Evolutionary conservation across 2,329 filamentous ascomycete species (phyloP).

Genomic region (Trichoderma asperellum): DNA sequence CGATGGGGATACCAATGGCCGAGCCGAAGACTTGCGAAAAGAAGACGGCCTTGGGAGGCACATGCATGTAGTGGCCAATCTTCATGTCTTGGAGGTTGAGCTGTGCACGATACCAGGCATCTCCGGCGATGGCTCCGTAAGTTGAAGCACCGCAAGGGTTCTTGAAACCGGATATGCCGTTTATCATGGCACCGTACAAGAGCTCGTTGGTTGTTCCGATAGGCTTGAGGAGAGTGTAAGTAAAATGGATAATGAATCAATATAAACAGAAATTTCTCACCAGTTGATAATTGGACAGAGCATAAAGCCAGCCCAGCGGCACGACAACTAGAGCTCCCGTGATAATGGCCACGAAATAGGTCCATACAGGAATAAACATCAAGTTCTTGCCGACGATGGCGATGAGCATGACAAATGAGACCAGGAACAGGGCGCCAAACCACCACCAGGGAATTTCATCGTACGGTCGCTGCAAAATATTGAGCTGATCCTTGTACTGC

Average conservation of each 20-base stretch:
- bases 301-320: slow-evolving; percentile 63
- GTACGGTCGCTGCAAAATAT: slow-evolving; percentile 60
- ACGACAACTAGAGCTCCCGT: slow-evolving; percentile 60
- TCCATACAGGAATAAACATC: slow-evolving; percentile 64
- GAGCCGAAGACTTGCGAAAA: slow-evolving; percentile 65
- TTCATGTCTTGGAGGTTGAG: slow-evolving; percentile 65
- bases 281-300: slow-evolving; percentile 58
- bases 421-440: slow-evolving; percentile 56
- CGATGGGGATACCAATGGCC: slow-evolving; percentile 61
- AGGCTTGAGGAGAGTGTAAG: slow-evolving; percentile 33
- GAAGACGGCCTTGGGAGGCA: slow-evolving; percentile 62
- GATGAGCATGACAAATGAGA: slow-evolving; percentile 53
- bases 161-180: slow-evolving; percentile 53
- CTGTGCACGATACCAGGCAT: slow-evolving; percentile 64
- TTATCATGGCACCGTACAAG: slow-evolving; percentile 63
- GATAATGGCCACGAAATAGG: slow-evolving; percentile 59
- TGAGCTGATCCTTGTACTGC: slow-evolving; percentile 62
- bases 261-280: slow-evolving; percentile 10
- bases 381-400: slow-evolving; percentile 55
- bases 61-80: slow-evolving; percentile 67
- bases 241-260: not conserved
- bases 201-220: slow-evolving; percentile 65
- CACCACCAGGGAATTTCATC: slow-evolving; percentile 63
- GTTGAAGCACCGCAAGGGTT: slow-evolving; percentile 62
- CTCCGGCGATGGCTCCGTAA: slow-evolving; percentile 63